Percentiles rank a stretch among this genome's conserved stretches.
phyloP scores from a whole-genome alignment of 768 basidiomycete genomes.

The Cubamyces sp. region DNA sequence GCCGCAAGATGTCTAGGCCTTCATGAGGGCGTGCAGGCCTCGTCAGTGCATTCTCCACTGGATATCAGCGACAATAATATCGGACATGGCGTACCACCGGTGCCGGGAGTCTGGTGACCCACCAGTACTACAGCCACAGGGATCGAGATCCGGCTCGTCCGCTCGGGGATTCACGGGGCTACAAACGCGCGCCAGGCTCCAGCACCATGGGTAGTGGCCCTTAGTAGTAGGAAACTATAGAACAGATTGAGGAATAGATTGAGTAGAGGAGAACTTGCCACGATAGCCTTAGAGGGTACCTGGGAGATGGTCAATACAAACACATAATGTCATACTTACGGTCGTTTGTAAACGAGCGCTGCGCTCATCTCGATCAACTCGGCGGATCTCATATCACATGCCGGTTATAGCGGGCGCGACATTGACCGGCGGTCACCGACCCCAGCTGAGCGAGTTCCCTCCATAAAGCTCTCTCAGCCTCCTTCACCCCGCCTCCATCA shows the following conservation, averaged over 20 bases:
- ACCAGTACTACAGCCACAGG: slow-evolving; percentile 5
- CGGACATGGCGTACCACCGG: slow-evolving; percentile 1
- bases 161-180: no score
- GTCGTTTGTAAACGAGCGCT: no score
- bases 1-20: no score
- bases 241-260: no score
- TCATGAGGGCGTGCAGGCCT: no score
- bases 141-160: background rate
- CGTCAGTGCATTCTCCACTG: background rate
- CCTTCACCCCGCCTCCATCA: background rate
- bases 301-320: no score
- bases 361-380: background rate
- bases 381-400: slow-evolving; percentile 12
- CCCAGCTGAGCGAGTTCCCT: background rate
- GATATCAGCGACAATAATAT: background rate
- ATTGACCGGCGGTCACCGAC: slow-evolving; percentile 2
- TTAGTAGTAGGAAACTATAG: no score
- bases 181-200: no score
- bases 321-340: no score
- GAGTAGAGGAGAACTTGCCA: no score
- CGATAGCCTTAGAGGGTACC: no score
- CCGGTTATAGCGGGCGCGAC: slow-evolving; percentile 1
- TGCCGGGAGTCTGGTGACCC: background rate
- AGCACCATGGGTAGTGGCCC: no score
- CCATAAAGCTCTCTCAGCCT: slow-evolving; percentile 6